Base-by-base conservation (phyloP, 768 basidiomycete species). In the Cyathus striatus region DNA sequence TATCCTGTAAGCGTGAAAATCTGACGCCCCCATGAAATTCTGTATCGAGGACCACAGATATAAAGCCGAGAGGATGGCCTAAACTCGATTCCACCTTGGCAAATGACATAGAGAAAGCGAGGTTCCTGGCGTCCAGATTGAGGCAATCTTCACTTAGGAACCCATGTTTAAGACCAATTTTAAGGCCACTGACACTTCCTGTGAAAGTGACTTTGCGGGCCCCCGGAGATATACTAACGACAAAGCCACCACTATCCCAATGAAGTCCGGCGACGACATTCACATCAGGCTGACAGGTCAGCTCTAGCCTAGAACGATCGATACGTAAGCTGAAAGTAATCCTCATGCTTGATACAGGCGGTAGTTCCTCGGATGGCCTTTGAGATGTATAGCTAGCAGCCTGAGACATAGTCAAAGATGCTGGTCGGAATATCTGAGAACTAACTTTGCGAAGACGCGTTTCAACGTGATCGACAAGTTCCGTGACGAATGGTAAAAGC, bases 221-320 rank as follows among this genome's bases (percentile, higher is more conserved):
- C 2, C 82, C 82, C 2, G 92, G 86, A 26, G 83, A 78, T 30
- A 90, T 67, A 52, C 81, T 87, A 42, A 93, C 61, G 38, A 92
- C 65, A 55, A 97, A 93, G 0, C 92, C 93, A 32, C 95, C 95
- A 51, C 89, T 94, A 42, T 95, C 86, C 95, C 95, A 98, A 37
- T 89, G 77, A 24, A 96, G 57, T 1, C 84, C 85, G 12, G 89
- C 90, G 32, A 86, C 73, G n/a, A 96, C 94, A 49, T 94, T 91
- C 40, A 92, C 90, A 54, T 93, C 90, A 0, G 91, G 91, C 47
- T 83, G 81, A 51, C 95, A 97, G 1, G 87, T 90, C 21, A 98
- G 66, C 45, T 87, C 82, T 39, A 98, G 72, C 42, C 76, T 82
- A 0, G 95, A 97, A 55, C 84, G 78, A 56, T 97, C 92, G 50